phyloP scores from a whole-genome alignment of 1,284 basidiomycete species.

The Sporisorium exsertum region DNA sequence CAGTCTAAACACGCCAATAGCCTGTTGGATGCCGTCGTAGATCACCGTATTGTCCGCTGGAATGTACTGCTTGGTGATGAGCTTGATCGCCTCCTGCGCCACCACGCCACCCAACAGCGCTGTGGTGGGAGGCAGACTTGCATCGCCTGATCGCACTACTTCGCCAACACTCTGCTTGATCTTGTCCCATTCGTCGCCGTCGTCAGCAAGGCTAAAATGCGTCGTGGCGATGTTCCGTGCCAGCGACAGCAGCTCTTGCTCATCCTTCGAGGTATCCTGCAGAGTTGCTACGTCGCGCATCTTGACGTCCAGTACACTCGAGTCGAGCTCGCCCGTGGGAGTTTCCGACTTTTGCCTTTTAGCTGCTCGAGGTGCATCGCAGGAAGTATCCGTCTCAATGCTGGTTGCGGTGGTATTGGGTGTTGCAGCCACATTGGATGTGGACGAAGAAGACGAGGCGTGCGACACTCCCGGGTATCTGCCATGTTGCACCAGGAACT shows the following conservation, averaged over 20 bases:
- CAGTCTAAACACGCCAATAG: slow-evolving; percentile 59
- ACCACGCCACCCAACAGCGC: slow-evolving; percentile 92
- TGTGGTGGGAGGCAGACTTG: slow-evolving; percentile 90
- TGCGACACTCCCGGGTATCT: slow-evolving; percentile 71
- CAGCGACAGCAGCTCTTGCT: slow-evolving; percentile 50
- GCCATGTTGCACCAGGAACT: slow-evolving; percentile 69
- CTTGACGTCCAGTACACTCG: slow-evolving; percentile 32
- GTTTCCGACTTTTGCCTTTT: slow-evolving; percentile 51
- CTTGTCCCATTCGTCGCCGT: slow-evolving; percentile 72
- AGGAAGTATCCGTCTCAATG: neutral
- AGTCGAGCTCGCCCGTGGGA: slow-evolving; percentile 42
- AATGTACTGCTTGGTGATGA: slow-evolving; percentile 94
- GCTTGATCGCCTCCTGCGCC: slow-evolving; percentile 97
- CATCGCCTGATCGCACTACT: slow-evolving; percentile 79
- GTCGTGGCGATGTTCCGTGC: slow-evolving; percentile 28
- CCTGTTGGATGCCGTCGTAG: slow-evolving; percentile 82
- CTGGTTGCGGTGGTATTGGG: neutral
- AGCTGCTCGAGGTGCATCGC: slow-evolving; percentile 24
- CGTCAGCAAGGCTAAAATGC: slow-evolving; percentile 20
- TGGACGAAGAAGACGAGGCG: slow-evolving; percentile 11
- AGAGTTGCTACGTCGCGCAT: slow-evolving; percentile 69
- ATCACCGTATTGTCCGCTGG: slow-evolving; percentile 88
- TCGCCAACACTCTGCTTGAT: slow-evolving; percentile 80
- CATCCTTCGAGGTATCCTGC: slow-evolving; percentile 54
- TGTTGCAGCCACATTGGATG: neutral